Conservation (phyloP, 331 rosid genomes). For the Prunus yedoensis region DNA sequence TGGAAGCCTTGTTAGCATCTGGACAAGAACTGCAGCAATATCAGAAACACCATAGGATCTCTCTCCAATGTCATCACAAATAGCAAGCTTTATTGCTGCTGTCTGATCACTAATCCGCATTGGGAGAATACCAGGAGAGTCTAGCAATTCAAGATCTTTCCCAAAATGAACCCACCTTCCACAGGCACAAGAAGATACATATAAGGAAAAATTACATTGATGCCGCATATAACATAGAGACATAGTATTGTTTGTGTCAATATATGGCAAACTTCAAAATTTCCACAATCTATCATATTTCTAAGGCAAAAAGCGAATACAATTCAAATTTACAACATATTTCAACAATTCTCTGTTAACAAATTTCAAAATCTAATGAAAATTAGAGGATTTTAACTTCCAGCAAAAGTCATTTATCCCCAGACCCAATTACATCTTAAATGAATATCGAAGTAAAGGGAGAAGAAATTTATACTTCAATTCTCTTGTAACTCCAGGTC, state of each 20-base stretch:
- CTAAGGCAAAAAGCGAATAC: background rate
- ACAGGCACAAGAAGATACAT: slow-evolving; percentile 11
- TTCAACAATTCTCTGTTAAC: background rate
- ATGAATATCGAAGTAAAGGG: slow-evolving; percentile 15
- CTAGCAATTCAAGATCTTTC: slow-evolving; percentile 81
- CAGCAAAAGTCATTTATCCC: background rate
- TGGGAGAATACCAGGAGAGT: slow-evolving; percentile 86
- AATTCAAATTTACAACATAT: no score
- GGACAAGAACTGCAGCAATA: slow-evolving; percentile 87
- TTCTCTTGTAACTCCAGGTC: slow-evolving; percentile 95
- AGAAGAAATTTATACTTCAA: slow-evolving; percentile 49
- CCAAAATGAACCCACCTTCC: slow-evolving; percentile 93
- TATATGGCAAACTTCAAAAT: background rate
- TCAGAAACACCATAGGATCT: slow-evolving; percentile 74
- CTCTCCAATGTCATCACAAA: slow-evolving; percentile 98
- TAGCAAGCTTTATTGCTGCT: slow-evolving; percentile 90
- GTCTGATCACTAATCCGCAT: slow-evolving; percentile 92
- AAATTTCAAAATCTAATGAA: background rate
- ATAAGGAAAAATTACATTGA: slow-evolving; percentile 7
- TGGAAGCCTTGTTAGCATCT: slow-evolving; percentile 79
- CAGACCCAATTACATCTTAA: slow-evolving; percentile 5
- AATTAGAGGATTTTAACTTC: background rate
- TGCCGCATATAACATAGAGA: background rate
- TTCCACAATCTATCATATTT: background rate
- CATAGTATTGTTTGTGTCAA: background rate